Conservation (phyloP, 768 basidiomycete species). For the Lactarius deliciosus region DNA sequence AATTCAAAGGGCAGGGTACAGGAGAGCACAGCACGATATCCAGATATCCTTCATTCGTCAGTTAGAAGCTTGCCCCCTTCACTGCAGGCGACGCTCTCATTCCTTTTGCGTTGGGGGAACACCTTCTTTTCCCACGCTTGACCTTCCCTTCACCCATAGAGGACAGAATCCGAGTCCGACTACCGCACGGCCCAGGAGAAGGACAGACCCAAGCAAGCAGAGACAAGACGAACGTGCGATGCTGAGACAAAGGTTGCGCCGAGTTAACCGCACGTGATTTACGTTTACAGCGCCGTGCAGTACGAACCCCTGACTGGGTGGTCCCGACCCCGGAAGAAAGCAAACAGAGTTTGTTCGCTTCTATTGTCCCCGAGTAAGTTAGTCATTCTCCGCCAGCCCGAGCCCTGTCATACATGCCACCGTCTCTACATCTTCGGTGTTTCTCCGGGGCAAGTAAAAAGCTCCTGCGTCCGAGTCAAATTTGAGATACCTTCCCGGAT, state of each 20-base stretch:
- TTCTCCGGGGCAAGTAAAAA: not conserved
- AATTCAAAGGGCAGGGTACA: constrained; percentile 5
- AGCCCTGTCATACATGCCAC: not conserved
- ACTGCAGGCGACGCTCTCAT: not conserved
- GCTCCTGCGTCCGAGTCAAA: not conserved
- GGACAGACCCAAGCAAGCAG: not conserved
- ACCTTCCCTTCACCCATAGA: not conserved
- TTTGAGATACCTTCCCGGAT: not conserved
- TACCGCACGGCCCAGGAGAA: not conserved
- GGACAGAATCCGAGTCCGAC: not conserved
- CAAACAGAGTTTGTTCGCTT: not conserved
- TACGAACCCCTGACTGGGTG: not conserved
- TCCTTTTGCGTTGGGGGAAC: not conserved
- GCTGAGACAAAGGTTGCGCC: not conserved
- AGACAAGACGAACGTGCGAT: not conserved
- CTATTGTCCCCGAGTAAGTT: not conserved
- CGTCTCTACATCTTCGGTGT: not conserved
- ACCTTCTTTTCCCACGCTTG: not conserved
- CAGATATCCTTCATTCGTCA: not conserved
- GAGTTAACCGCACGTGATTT: not conserved
- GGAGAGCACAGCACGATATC: not conserved
- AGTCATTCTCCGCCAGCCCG: not conserved
- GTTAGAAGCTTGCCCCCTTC: not conserved
- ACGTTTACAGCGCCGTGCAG: not conserved
- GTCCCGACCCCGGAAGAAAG: not conserved